Evolutionary conservation across 164 flowering plant genomes (phyloP).

Genomic region (Vitis amurensis): DNA sequence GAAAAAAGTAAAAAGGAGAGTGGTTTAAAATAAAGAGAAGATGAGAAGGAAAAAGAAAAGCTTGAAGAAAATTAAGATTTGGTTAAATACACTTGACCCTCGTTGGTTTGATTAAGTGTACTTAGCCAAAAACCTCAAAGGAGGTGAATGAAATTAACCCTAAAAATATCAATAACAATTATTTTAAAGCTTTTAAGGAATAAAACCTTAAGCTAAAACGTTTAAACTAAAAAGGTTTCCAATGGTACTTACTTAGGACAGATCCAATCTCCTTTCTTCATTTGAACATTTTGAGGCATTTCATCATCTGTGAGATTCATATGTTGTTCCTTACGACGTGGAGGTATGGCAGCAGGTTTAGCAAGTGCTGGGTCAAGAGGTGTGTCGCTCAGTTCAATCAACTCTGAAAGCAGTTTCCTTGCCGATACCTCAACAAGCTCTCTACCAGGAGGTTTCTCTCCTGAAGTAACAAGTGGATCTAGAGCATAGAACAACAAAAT

Average conservation of each 20-base stretch:
- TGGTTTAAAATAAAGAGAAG: too few species aligned
- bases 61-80: too few species aligned
- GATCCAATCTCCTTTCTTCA: constrained; percentile 87
- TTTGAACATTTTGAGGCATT: constrained; percentile 39
- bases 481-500: constrained; percentile 66
- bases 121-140: too few species aligned
- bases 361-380: constrained; percentile 51
- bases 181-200: too few species aligned
- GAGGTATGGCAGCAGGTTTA: constrained; percentile 36
- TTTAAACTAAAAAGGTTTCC: constrained; percentile 5
- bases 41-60: too few species aligned
- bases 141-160: too few species aligned
- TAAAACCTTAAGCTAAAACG: not conserved
- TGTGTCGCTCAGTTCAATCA: constrained; percentile 65
- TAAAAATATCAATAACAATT: not conserved
- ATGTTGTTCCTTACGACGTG: constrained; percentile 25
- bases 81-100: too few species aligned
- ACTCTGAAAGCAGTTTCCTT: constrained; percentile 65
- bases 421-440: constrained; percentile 59
- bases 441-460: constrained; percentile 48
- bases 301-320: constrained; percentile 11
- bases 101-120: too few species aligned
- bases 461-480: constrained; percentile 60
- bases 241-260: constrained; percentile 62
- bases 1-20: too few species aligned